Evolutionary conservation across 2,329 filamentous ascomycete species (phyloP), one percentile per base, ranked within the genome.

Genomic region (Fusarium falciforme): DNA sequence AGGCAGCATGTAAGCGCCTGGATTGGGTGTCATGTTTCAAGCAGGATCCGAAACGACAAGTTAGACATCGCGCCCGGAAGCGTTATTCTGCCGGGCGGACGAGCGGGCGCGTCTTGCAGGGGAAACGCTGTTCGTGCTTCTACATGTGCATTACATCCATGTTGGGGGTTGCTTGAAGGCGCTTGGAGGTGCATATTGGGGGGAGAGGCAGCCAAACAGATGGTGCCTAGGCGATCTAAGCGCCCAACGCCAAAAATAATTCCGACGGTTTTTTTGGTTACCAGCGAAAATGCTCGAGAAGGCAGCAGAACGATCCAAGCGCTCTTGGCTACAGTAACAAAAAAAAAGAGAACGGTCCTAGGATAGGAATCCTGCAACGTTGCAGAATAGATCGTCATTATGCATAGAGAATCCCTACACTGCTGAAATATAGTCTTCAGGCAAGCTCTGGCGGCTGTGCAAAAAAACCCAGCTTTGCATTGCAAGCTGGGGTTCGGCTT

Each of bases 341-440:
- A 20, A 20, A 20, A 40, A 38, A 38, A 29, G 38, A 27, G 17
- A 29, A 52, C 20, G 14, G 14, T n/a, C 3, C 47, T n/a, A n/a
- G 25, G 47, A 29, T 29, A 29, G 47, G n/a, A 52, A 29, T 52
- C 47, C 27, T 64, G 59, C 36, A 54, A 52, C 25, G 61, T n/a
- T 42, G 33, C 16, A 17, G 61, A 49, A 35, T 38, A 54, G 20
- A 58, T 68, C 38, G 68, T 57, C 65, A 55, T 61, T 31, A 38
- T 29, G 57, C 61, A 58, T 44, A 35, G 1, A 25, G 20, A 49
- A 66, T 7, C 68, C 75, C 49, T 65, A 74, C 73, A 42, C 66
- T 73, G 68, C 73, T 77, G 75, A 76, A 77, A 69, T 47, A 25
- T 36, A 47, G 9, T 25, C 33, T 74, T 69, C 72, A 74, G 71